Evolutionary conservation across 2,329 filamentous ascomycete species (phyloP).

Genomic region (Acephala macrosclerotiorum): DNA sequence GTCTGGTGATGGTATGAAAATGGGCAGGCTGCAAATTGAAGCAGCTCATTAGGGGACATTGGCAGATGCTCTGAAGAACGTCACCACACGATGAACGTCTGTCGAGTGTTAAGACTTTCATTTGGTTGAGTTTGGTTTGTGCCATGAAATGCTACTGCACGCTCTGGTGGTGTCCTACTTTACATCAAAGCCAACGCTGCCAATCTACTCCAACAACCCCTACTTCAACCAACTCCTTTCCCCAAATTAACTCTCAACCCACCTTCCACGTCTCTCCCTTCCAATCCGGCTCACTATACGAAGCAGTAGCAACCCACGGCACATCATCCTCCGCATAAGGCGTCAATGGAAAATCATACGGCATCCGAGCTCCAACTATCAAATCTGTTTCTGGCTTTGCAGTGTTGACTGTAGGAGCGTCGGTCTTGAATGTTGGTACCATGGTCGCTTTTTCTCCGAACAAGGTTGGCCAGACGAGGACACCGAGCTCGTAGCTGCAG

Average conservation of each 20-base stretch:
- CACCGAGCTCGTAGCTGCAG: conserved; percentile 84
- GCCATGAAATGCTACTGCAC: no score
- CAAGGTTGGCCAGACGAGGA: conserved; percentile 79
- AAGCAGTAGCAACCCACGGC: conserved; percentile 78
- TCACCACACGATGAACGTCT: no score
- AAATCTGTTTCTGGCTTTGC: conserved; percentile 41
- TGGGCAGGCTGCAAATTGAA: no score
- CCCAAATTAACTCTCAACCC: conserved; percentile 8
- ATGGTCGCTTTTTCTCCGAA: conserved; percentile 59
- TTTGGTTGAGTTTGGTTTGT: no score
- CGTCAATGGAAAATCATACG: conserved; percentile 81
- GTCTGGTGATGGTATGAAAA: no score
- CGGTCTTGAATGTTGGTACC: conserved; percentile 71
- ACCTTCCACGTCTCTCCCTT: conserved; percentile 34
- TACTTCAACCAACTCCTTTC: not conserved
- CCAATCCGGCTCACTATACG: conserved; percentile 66
- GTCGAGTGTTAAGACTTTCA: no score
- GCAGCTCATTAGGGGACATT: no score
- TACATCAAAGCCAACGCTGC: not conserved
- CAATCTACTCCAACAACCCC: not conserved
- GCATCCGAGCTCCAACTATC: conserved; percentile 76
- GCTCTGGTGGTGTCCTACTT: not conserved
- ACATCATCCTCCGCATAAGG: conserved; percentile 68
- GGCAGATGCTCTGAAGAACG: no score
- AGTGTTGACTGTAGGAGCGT: conserved; percentile 54